A percentile compares a stretch with the other conserved stretches of the same genome.
Conservation (phyloP, 1,139 yeast genomes). For the Yamadazyma triangularis region DNA sequence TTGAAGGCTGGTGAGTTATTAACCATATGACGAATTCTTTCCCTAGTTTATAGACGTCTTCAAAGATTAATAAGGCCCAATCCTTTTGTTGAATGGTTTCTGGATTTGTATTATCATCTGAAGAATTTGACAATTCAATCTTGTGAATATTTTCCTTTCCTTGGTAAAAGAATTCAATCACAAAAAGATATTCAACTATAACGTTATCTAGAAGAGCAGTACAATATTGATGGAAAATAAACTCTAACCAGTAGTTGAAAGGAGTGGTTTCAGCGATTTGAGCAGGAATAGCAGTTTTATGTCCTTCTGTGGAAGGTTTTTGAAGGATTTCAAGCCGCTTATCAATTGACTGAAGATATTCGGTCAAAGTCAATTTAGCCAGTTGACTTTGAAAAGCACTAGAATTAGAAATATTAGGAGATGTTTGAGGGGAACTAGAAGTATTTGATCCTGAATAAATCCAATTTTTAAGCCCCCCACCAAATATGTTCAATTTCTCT, state of each 20-base stretch:
- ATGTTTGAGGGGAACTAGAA: slow-evolving; percentile 3
- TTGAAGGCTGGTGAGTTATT: slow-evolving; percentile 25
- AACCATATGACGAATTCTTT: slow-evolving; percentile 38
- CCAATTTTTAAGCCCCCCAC: slow-evolving; percentile 28
- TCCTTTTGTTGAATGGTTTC: slow-evolving; percentile 23
- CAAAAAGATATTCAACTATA: slow-evolving; percentile 70
- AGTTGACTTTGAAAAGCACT: slow-evolving; percentile 5
- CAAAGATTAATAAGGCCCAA: slow-evolving; percentile 50
- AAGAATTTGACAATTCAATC: slow-evolving; percentile 9
- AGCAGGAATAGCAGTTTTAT: slow-evolving; percentile 66
- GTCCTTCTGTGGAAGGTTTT: slow-evolving; percentile 22
- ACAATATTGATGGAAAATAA: slow-evolving; percentile 68
- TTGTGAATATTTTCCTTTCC: slow-evolving; percentile 36
- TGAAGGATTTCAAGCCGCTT: slow-evolving; percentile 49
- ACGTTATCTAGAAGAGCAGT: slow-evolving; percentile 74
- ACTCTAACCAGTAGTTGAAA: slow-evolving; percentile 64
- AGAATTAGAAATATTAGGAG: slow-evolving; percentile 1
- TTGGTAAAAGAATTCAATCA: slow-evolving; percentile 64
- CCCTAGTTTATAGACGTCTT: slow-evolving; percentile 44
- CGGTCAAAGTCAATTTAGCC: slow-evolving; percentile 25
- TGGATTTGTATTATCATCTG: slow-evolving; percentile 2
- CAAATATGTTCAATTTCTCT: slow-evolving; percentile 25
- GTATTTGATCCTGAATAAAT: slow-evolving; percentile 9
- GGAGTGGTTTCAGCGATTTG: slow-evolving; percentile 82
- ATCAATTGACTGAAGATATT: slow-evolving; percentile 53